phyloP scores from a whole-genome alignment of 2,329 filamentous ascomycete species.

The Aschersonia sp. region DNA sequence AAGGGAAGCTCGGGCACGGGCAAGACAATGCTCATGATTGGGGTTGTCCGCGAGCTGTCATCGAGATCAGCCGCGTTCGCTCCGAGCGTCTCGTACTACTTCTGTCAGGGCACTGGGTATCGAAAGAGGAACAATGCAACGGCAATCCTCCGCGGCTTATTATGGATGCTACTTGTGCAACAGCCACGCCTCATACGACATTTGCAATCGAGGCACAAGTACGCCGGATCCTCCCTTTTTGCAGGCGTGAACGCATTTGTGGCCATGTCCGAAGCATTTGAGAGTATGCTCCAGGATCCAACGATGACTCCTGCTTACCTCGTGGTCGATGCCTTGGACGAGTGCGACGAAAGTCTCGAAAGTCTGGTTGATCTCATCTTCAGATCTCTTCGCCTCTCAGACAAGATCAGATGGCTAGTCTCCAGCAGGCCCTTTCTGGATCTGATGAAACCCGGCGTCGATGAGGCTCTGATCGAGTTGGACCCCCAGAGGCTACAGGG shows the following conservation, averaged over 20 bases:
- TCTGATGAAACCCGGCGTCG: constrained; percentile 15
- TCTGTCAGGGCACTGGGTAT: constrained; percentile 23
- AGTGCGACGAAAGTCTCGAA: constrained; percentile 19
- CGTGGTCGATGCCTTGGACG: constrained; percentile 33
- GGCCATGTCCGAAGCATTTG: constrained; percentile 20
- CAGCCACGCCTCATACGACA: constrained; percentile 18
- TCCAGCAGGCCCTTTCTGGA: constrained; percentile 19
- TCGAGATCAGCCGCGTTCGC: constrained; percentile 2
- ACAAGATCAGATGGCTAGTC: constrained; percentile 23
- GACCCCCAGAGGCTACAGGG: constrained; percentile 18
- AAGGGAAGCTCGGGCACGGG: constrained; percentile 20
- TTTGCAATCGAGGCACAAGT: constrained; percentile 19
- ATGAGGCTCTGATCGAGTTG: constrained; percentile 20
- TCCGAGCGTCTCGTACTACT: constrained; percentile 17
- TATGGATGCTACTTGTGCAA: constrained; percentile 19
- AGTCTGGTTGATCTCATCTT: constrained; percentile 22
- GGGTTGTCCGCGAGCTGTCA: constrained; percentile 13
- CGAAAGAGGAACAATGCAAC: constrained; percentile 14
- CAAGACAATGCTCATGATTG: constrained; percentile 21
- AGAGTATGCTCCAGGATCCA: constrained; percentile 22
- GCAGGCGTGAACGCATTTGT: constrained; percentile 21
- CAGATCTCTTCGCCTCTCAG: constrained; percentile 9
- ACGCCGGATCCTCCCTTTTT: constrained; percentile 17
- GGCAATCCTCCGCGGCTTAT: constrained; percentile 22
- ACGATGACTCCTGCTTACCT: constrained; percentile 18